phyloP scores from a whole-genome alignment of 768 basidiomycete genomes.

The Tricholoma sp. region DNA sequence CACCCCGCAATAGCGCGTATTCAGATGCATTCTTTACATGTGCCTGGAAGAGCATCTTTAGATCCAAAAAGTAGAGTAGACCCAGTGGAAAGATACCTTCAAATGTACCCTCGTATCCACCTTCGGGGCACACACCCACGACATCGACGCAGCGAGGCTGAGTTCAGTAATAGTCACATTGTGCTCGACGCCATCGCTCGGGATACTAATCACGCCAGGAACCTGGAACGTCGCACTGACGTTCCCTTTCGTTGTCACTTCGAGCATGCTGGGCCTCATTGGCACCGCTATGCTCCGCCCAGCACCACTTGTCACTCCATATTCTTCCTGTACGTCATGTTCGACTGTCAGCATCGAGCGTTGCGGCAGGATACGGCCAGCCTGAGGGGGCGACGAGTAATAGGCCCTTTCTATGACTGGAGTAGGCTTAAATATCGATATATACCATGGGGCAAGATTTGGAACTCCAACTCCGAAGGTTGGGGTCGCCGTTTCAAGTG shows the following conservation, averaged over 20 bases:
- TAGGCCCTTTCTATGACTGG: too few relatives aligned
- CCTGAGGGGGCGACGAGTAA: too few relatives aligned
- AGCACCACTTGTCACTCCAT: too few relatives aligned
- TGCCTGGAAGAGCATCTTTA: constrained; percentile 19
- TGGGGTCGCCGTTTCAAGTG: constrained; percentile 38
- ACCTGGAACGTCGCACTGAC: constrained; percentile 10
- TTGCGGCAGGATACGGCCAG: too few relatives aligned
- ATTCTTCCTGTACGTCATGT: too few relatives aligned
- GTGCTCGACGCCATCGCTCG: constrained; percentile 3
- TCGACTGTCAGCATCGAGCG: too few relatives aligned
- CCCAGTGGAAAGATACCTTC: constrained; percentile 15
- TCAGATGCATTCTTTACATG: constrained; percentile 35
- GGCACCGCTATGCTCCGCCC: too few relatives aligned
- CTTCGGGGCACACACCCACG: constrained; percentile 33
- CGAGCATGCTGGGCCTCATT: background rate
- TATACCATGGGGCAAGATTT: constrained; percentile 30
- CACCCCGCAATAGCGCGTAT: constrained; percentile 30
- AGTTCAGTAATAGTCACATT: constrained; percentile 5
- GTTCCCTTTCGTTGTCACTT: constrained; percentile 5
- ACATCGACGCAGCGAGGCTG: constrained; percentile 27
- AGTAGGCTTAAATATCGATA: constrained; percentile 24
- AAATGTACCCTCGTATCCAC: constrained; percentile 27
- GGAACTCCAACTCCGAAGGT: constrained; percentile 36
- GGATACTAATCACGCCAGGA: constrained; percentile 4
- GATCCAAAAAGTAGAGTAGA: background rate